phyloP scores from a whole-genome alignment of 2,329 filamentous ascomycete species.

The Magnaporthiopsis rhizophila region DNA sequence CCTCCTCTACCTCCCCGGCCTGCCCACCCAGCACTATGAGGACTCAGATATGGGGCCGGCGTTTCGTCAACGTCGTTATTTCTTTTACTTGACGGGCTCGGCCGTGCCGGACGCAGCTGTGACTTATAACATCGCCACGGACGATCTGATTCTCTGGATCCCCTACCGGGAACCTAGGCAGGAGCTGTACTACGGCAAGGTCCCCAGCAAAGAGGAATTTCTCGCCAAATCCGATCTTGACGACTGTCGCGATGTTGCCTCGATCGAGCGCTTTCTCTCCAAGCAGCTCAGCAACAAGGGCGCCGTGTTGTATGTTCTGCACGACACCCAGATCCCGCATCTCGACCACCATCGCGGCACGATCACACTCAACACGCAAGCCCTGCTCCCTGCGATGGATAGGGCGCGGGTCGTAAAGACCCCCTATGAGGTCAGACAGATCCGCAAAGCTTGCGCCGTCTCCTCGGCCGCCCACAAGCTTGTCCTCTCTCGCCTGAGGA shows the following conservation, averaged over 20 bases:
- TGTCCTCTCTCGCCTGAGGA: constrained; percentile 56
- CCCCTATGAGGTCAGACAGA: constrained; percentile 74
- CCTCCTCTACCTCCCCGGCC: constrained; percentile 48
- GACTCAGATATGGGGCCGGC: constrained; percentile 49
- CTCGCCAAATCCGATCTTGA: constrained; percentile 60
- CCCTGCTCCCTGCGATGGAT: constrained; percentile 67
- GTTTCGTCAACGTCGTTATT: constrained; percentile 53
- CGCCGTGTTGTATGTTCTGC: constrained; percentile 35
- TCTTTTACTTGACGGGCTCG: constrained; percentile 50
- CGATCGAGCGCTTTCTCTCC: constrained; percentile 41
- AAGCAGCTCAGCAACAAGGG: constrained; percentile 30
- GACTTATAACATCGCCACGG: constrained; percentile 49
- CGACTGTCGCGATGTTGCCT: constrained; percentile 51
- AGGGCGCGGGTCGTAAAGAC: constrained; percentile 75
- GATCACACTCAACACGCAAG: constrained; percentile 37
- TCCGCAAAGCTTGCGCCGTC: constrained; percentile 73
- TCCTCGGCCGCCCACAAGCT: constrained; percentile 69
- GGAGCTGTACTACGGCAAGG: constrained; percentile 56
- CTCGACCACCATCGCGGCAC: constrained; percentile 19
- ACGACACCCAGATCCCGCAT: constrained; percentile 23
- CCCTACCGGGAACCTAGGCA: constrained; percentile 56
- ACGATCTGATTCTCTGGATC: constrained; percentile 65
- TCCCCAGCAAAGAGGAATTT: constrained; percentile 53
- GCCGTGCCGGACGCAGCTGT: constrained; percentile 46
- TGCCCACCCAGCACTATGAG: constrained; percentile 42